phyloP scores from a whole-genome alignment of 2,329 filamentous ascomycete species.

The Erysiphe pulchra region DNA sequence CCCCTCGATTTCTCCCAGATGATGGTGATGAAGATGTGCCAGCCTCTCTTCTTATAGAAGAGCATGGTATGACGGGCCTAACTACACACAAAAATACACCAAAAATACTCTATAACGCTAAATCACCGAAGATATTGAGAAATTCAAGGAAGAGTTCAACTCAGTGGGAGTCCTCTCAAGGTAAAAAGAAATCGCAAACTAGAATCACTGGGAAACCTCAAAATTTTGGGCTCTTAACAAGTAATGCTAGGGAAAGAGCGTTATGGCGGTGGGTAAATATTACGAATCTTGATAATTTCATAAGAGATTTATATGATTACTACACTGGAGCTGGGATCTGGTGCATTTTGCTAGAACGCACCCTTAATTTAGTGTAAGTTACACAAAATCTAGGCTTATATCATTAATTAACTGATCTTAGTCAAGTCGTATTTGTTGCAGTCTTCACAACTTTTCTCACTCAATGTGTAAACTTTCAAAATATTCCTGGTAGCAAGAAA shows the following conservation, averaged over 20 bases:
- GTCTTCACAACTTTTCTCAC: slow-evolving; percentile 41
- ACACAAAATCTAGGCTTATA: background rate
- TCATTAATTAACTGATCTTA: slow-evolving; percentile 10
- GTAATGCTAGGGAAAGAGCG: slow-evolving; percentile 37
- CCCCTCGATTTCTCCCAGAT: slow-evolving; percentile 12
- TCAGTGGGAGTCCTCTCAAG: slow-evolving; percentile 28
- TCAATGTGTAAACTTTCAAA: slow-evolving; percentile 41
- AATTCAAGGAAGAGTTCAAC: slow-evolving; percentile 20
- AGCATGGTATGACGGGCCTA: slow-evolving; percentile 14
- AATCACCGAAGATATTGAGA: slow-evolving; percentile 5
- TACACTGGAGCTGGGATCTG: slow-evolving; percentile 41
- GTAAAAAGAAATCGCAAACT: slow-evolving; percentile 19
- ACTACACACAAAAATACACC: background rate
- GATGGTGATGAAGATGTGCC: slow-evolving; percentile 28
- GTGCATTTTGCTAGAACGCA: slow-evolving; percentile 32
- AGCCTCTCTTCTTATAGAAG: slow-evolving; percentile 34
- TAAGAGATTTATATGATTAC: slow-evolving; percentile 43
- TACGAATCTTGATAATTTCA: slow-evolving; percentile 41
- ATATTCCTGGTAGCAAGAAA: slow-evolving; percentile 22
- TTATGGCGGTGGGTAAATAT: slow-evolving; percentile 54
- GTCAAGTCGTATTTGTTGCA: slow-evolving; percentile 39
- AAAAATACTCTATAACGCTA: background rate
- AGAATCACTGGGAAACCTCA: slow-evolving; percentile 16
- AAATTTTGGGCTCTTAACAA: slow-evolving; percentile 20
- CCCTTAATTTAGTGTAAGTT: background rate